phyloP scores from a whole-genome alignment of 176 grass and related monocot species.

The Musa acuminata region DNA sequence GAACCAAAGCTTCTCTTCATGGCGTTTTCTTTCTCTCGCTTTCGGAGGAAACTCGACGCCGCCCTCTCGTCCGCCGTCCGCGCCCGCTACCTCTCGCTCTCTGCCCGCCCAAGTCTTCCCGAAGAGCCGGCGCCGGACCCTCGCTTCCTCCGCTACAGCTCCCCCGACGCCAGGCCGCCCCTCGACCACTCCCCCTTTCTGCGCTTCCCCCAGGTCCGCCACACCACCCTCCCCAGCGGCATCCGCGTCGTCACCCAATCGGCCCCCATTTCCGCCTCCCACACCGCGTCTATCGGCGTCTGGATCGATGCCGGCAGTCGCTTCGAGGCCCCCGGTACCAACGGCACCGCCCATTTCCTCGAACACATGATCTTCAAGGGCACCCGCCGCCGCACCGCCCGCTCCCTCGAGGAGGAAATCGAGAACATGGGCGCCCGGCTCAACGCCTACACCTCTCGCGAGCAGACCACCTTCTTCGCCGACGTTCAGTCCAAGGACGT shows the following conservation, averaged over 20 bases:
- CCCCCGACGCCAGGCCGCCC: conserved; percentile 31
- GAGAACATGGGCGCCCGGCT: conserved; percentile 85
- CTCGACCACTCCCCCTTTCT: conserved; percentile 60
- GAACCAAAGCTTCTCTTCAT: conserved; percentile 5
- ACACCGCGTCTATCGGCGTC: conserved; percentile 73
- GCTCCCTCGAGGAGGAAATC: conserved; percentile 76
- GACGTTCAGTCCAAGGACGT: conserved; percentile 75
- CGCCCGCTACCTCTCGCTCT: conserved; percentile 25
- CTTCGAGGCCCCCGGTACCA: conserved; percentile 74
- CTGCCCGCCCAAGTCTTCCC: conserved; percentile 18
- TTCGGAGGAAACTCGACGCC: conserved; percentile 6
- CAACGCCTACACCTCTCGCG: conserved; percentile 94
- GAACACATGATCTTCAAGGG: conserved; percentile 99
- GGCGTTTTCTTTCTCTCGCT: conserved; percentile 9
- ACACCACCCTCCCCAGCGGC: conserved; percentile 62
- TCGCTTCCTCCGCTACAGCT: conserved; percentile 71
- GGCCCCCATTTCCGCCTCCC: conserved; percentile 40
- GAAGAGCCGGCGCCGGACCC: conserved; percentile 27
- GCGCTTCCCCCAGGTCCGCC: conserved; percentile 47
- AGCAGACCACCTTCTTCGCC: conserved; percentile 97
- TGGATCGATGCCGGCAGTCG: conserved; percentile 96
- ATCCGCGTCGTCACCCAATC: conserved; percentile 74
- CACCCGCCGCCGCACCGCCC: conserved; percentile 54
- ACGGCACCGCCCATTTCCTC: conserved; percentile 96
- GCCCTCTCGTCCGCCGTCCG: not conserved